Evolutionary conservation across 129 eudicot species (phyloP).

Genomic region (Mikania micrantha): DNA sequence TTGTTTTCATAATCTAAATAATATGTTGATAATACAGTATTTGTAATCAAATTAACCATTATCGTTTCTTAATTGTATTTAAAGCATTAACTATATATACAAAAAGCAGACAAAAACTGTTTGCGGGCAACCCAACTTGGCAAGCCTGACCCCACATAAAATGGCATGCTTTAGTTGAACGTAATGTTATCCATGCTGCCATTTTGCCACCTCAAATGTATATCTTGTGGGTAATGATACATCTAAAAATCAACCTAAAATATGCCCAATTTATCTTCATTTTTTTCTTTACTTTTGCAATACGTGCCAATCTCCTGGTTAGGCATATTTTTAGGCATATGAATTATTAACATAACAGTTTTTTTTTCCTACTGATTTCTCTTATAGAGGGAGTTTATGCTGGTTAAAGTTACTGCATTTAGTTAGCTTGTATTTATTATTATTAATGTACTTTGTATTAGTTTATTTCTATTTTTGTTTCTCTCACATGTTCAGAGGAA

Average conservation of each 20-base stretch:
- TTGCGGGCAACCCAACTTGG: background rate
- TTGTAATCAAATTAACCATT: background rate
- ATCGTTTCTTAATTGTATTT: background rate
- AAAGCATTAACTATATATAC: background rate
- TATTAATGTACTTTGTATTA: background rate
- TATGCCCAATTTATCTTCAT: background rate
- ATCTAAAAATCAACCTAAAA: background rate
- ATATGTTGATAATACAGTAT: background rate
- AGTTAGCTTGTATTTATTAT: background rate
- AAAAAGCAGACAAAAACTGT: background rate
- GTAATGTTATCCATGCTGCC: too few relatives aligned
- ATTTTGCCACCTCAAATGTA: background rate
- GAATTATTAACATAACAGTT: background rate
- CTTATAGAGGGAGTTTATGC: background rate
- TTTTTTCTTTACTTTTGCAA: background rate
- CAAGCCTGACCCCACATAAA: background rate
- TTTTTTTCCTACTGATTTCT: background rate
- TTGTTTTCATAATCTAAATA: background rate
- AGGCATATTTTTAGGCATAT: background rate
- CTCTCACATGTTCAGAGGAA: slow-evolving; percentile 40
- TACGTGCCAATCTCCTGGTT: background rate
- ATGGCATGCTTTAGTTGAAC: background rate
- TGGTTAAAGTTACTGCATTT: slow-evolving; percentile 4
- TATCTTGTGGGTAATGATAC: background rate
- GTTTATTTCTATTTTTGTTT: background rate